Evolutionary conservation across 805 yeast species (phyloP), one percentile per base, ranked within the genome.

Genomic region (Alloascoidea africana): DNA sequence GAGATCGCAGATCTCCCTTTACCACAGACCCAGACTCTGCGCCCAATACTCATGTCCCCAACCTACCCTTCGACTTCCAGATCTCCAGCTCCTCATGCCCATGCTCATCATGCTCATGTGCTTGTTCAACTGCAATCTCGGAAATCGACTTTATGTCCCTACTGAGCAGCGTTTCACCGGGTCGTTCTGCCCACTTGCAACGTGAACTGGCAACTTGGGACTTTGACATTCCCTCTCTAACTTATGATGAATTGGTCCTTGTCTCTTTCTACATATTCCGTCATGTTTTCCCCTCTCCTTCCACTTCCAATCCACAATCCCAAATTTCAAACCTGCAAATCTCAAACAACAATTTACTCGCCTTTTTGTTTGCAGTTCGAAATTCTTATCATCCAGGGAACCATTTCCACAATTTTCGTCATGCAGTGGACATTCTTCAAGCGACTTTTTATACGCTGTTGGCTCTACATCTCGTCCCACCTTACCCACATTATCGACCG

Each of bases 381-480:
- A 80, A 81, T 46, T 71, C 83, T 34, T 91, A 91, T 56, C 76
- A 80, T 49, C 72, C 73, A 46, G 83, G 85, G 6, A 87, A 87
- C 54, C 84, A 87, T 14, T 91, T 89, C 63, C 98, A 91, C 61
- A 87, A 89, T 58, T 91, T 87, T 53, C 70, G 94, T 46, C 98
- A 91, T 58, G 96, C 95, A 0, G 81, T 85, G 14, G 98, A 91
- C 58, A 98, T 91, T 5, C 60, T 87, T 51, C 98, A 91, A 58
- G 94, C 94, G 2, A 73, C 89, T 18, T 77, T 80, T 60, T 77
- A 67, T 53, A 73, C 77, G 41, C 60, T 78, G 36, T 50, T 52
- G 16, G 34, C 39, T 3, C 35, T 43, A 33, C 44, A 45, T 16
- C 44, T 37, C 8, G 30, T 66, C 11, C 58, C 64, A 35, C 56